A percentile compares a stretch with the other conserved stretches of the same genome.
phyloP scores from a whole-genome alignment of 805 yeast genomes.

The Saturnispora gosingensis region DNA sequence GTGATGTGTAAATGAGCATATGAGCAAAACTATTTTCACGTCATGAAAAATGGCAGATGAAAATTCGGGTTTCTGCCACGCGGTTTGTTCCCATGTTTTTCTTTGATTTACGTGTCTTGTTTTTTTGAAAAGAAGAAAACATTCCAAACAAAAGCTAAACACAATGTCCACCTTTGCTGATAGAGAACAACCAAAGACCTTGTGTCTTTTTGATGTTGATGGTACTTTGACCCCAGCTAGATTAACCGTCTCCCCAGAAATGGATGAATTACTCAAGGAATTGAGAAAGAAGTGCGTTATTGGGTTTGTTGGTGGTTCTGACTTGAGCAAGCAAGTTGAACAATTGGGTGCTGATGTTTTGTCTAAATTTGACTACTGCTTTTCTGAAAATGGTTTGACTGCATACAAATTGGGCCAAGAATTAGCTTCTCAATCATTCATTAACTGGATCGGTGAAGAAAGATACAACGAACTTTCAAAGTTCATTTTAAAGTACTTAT shows the following conservation, averaged over 20 bases:
- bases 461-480: conserved; percentile 82
- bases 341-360: conserved; percentile 81
- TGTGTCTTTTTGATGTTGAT: conserved; percentile 94
- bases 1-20: conserved; percentile 1
- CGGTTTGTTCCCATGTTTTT: background rate
- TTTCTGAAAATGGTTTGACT: conserved; percentile 95
- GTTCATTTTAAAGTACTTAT: conserved; percentile 76
- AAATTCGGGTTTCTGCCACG: conserved; percentile 1
- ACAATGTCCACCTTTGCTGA: conserved; percentile 41
- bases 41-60: conserved; percentile 1
- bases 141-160: background rate
- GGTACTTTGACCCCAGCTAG: conserved; percentile 99
- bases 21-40: background rate
- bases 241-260: conserved; percentile 57
- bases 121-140: background rate
- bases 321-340: conserved; percentile 87
- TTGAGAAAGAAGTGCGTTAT: conserved; percentile 87
- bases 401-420: conserved; percentile 88
- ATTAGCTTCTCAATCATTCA: conserved; percentile 89
- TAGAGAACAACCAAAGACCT: conserved; percentile 74
- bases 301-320: conserved; percentile 98
- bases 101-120: background rate
- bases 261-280: conserved; percentile 57
- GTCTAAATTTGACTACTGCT: conserved; percentile 85
- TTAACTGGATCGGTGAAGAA: conserved; percentile 91